Evolutionary conservation across 2,329 filamentous ascomycete species (phyloP).

Genomic region (Acrodontium crateriforme): DNA sequence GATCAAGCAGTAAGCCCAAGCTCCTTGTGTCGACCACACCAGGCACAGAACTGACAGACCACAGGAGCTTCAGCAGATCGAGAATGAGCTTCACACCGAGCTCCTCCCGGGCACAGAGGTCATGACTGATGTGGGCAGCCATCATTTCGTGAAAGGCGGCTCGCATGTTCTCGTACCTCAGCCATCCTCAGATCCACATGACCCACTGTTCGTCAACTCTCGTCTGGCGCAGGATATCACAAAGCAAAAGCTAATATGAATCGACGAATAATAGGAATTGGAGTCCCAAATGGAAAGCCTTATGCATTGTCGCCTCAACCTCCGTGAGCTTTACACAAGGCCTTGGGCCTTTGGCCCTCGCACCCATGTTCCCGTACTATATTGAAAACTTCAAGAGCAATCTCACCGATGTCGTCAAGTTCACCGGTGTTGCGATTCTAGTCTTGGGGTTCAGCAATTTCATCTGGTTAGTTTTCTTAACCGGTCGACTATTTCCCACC

Average conservation of each 20-base stretch:
- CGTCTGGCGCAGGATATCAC: too few species aligned
- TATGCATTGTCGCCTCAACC: constrained; percentile 33
- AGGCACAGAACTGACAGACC: constrained; percentile 6
- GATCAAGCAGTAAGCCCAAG: constrained; percentile 24
- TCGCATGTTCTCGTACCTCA: constrained; percentile 38
- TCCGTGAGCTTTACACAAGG: constrained; percentile 40
- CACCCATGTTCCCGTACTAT: constrained; percentile 46
- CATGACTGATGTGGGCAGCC: constrained; percentile 46
- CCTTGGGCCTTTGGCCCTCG: constrained; percentile 40
- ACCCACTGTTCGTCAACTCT: too few species aligned
- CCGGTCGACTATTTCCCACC: background rate
- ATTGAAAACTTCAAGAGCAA: constrained; percentile 39
- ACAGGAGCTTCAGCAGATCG: constrained; percentile 33
- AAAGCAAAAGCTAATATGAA: too few species aligned
- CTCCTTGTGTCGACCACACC: background rate
- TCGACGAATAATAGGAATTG: too few species aligned
- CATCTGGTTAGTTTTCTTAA: constrained; percentile 34
- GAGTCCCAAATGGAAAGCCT: constrained; percentile 35
- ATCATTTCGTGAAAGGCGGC: constrained; percentile 48
- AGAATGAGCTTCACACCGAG: constrained; percentile 38
- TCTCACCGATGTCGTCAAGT: constrained; percentile 31
- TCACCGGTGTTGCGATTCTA: constrained; percentile 43
- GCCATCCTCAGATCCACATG: constrained; percentile 32
- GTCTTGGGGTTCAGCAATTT: constrained; percentile 47
- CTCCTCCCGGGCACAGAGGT: constrained; percentile 46